Percentiles rank a stretch among this genome's conserved stretches.
Conservation (phyloP, 345 rosid genomes). For the Fremontodendron californicum region DNA sequence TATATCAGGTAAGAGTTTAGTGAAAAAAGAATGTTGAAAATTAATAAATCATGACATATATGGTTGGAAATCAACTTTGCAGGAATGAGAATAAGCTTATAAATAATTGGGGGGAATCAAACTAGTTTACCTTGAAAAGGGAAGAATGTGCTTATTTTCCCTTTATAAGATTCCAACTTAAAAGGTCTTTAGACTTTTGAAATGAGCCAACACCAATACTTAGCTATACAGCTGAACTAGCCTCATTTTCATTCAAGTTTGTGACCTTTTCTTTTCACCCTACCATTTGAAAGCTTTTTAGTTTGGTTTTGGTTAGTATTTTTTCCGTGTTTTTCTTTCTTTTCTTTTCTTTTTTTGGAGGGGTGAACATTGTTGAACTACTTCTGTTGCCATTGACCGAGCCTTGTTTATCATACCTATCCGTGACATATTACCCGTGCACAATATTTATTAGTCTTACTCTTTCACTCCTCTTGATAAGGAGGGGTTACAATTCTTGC, state of each 20-base stretch:
- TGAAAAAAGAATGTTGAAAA: constrained; percentile 5
- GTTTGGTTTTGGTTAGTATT: not conserved
- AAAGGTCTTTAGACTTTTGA: not conserved
- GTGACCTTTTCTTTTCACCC: not conserved
- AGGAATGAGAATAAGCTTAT: not conserved
- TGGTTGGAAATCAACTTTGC: constrained; percentile 12
- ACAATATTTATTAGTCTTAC: constrained; percentile 36
- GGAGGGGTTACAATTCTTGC: not conserved
- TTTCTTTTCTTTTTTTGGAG: not conserved
- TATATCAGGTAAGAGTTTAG: not conserved
- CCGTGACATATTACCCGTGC: constrained; percentile 31
- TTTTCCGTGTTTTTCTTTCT: not conserved
- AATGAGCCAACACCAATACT: not conserved
- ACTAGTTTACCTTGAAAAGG: constrained; percentile 4
- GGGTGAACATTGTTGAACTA: constrained; percentile 7
- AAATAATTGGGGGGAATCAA: constrained; percentile 7
- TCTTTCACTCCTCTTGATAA: constrained; percentile 11
- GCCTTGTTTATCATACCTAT: constrained; percentile 16
- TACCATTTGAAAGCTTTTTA: not conserved
- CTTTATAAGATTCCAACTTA: constrained; percentile 13
- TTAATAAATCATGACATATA: constrained; percentile 11
- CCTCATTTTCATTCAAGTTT: not conserved
- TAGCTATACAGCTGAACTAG: not conserved
- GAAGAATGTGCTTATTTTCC: constrained; percentile 15
- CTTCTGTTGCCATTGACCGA: constrained; percentile 30